Evolutionary conservation across 768 basidiomycete species (phyloP).

Genomic region (Dioszegia aurantiaca): DNA sequence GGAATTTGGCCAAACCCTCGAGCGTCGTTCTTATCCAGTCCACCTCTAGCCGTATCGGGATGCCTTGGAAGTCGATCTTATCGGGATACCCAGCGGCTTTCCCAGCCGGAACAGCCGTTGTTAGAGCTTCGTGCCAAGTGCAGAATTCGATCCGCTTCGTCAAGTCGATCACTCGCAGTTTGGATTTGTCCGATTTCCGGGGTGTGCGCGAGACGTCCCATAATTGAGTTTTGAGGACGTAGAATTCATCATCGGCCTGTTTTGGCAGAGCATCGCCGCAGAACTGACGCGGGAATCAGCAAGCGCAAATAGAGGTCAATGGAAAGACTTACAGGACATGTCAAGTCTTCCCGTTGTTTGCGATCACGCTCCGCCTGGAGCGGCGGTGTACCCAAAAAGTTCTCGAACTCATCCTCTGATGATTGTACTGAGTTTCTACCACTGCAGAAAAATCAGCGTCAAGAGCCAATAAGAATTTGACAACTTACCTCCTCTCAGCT

Average conservation of each 20-base stretch:
- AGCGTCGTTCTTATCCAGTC: conserved; percentile 22
- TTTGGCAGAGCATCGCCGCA: neutral
- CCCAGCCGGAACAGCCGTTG: conserved; percentile 36
- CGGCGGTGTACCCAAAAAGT: too few relatives aligned
- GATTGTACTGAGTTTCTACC: too few relatives aligned
- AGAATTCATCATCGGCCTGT: neutral
- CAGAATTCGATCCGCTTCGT: conserved; percentile 38
- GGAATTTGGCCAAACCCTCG: conserved; percentile 23
- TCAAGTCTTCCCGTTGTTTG: neutral
- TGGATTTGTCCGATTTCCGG: conserved; percentile 8
- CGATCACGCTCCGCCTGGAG: too few relatives aligned
- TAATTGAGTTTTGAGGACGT: neutral
- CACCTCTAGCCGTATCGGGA: conserved; percentile 20
- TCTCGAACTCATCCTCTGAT: too few relatives aligned
- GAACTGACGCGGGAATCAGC: neutral
- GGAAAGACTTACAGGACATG: neutral
- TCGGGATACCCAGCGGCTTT: conserved; percentile 38
- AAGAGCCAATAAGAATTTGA: too few relatives aligned
- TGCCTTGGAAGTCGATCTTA: conserved; percentile 25
- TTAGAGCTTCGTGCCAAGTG: conserved; percentile 34
- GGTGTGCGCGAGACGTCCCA: neutral
- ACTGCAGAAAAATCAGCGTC: too few relatives aligned
- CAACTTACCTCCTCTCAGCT: too few relatives aligned
- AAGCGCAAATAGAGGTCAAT: neutral
- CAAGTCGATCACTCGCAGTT: conserved; percentile 23